Conservation (phyloP, 2,329 filamentous ascomycete species). For the Sporothrix phasma region DNA sequence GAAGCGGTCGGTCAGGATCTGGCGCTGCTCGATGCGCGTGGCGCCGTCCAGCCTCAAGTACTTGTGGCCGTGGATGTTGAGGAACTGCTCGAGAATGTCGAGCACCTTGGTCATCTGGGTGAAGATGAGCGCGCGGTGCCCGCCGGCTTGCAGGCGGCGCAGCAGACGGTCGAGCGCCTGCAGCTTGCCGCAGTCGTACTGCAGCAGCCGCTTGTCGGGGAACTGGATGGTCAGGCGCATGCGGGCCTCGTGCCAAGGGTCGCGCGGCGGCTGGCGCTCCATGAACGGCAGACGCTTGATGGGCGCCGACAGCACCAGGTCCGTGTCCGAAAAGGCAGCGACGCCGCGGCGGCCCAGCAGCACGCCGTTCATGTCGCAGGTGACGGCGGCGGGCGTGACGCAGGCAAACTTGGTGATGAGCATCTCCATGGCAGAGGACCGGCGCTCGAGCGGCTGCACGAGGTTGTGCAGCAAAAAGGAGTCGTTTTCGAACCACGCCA, state of each 20-base stretch:
- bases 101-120: slow-evolving; percentile 99
- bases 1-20: slow-evolving; percentile 92
- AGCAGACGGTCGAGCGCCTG: slow-evolving; percentile 81
- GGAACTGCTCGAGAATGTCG: slow-evolving; percentile 92
- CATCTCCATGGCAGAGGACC: slow-evolving; percentile 61
- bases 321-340: slow-evolving; percentile 45
- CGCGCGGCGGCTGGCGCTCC: slow-evolving; percentile 47
- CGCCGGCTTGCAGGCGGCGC: slow-evolving; percentile 75
- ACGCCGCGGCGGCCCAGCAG: slow-evolving; percentile 53
- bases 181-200: slow-evolving; percentile 96
- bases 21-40: slow-evolving; percentile 90
- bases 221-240: slow-evolving; percentile 93
- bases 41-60: slow-evolving; percentile 95
- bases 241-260: slow-evolving; percentile 88
- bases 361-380: slow-evolving; percentile 62
- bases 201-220: slow-evolving; percentile 87
- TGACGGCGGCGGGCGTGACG: slow-evolving; percentile 79
- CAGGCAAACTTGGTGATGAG: slow-evolving; percentile 83
- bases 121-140: slow-evolving; percentile 92
- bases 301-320: slow-evolving; percentile 48
- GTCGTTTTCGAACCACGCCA: slow-evolving; percentile 66
- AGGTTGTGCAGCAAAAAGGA: slow-evolving; percentile 54
- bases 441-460: slow-evolving; percentile 64
- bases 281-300: slow-evolving; percentile 47
- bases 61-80: slow-evolving; percentile 95